Conservation (phyloP, 306 rosid species). For the Lithocarpus polystachyus region DNA sequence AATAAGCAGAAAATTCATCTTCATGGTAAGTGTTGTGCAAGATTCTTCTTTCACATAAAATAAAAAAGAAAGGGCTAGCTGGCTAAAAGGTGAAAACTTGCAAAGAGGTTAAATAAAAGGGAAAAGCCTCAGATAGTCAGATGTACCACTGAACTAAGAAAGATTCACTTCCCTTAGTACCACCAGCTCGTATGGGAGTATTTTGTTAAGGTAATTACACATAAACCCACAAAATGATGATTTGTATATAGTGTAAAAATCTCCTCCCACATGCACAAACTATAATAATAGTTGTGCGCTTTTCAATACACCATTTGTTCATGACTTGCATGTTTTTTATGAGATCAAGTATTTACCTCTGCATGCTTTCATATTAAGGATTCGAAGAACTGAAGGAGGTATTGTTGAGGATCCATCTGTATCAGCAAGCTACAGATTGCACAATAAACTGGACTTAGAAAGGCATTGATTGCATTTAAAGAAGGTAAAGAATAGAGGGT, state of each 20-base stretch:
- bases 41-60: background rate
- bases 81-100: background rate
- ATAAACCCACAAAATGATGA: background rate
- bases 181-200: background rate
- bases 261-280: background rate
- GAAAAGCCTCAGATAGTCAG: background rate
- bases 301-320: background rate
- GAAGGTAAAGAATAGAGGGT: slow-evolving; percentile 2
- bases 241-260: background rate
- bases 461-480: background rate
- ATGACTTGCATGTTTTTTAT: background rate
- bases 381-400: slow-evolving; percentile 80
- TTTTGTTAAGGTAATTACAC: background rate
- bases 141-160: background rate
- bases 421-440: slow-evolving; percentile 63
- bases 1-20: background rate
- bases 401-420: slow-evolving; percentile 91
- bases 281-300: slow-evolving; percentile 12
- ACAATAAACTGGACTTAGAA: slow-evolving; percentile 12
- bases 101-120: background rate
- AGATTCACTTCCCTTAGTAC: background rate
- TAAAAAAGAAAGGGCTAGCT: background rate
- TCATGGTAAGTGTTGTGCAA: background rate
- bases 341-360: slow-evolving; percentile 56
- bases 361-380: slow-evolving; percentile 88